Conservation (phyloP, 2,329 filamentous ascomycete genomes). For the Fusarium metavorans region DNA sequence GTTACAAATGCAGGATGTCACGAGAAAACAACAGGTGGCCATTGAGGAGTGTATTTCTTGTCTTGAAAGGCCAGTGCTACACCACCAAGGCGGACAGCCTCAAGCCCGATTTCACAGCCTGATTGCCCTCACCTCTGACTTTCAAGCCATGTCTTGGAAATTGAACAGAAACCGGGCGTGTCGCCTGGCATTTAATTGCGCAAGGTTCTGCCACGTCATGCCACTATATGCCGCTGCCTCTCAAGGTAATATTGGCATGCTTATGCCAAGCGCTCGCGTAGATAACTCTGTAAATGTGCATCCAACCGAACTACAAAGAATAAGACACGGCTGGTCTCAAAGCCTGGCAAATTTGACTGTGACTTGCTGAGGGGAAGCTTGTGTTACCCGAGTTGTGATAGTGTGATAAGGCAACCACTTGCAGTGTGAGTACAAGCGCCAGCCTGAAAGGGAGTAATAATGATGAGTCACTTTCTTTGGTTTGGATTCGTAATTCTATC, state of each 20-base stretch:
- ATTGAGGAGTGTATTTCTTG: not conserved
- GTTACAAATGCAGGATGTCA: not conserved
- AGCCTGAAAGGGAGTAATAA: not conserved
- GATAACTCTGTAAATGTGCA: not conserved
- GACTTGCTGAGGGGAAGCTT: not conserved
- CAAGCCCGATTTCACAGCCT: not conserved
- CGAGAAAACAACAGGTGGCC: not conserved
- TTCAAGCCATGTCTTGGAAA: not conserved
- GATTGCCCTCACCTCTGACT: not conserved
- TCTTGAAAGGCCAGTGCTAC: not conserved
- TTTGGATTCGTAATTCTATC: not conserved
- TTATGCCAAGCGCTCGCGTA: not conserved
- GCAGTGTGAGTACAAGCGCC: not conserved
- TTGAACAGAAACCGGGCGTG: not conserved
- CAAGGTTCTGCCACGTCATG: not conserved
- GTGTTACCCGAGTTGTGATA: not conserved
- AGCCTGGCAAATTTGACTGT: not conserved
- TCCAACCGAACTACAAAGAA: not conserved
- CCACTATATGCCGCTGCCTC: not conserved
- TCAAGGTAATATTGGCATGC: not conserved
- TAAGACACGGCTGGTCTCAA: not conserved
- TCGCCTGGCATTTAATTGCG: not conserved
- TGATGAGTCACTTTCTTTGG: not conserved
- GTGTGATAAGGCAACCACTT: not conserved
- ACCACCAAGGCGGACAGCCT: not conserved